These are phyloP conservation scores for Podospora appendiculata DNA, from an alignment of 495 filamentous ascomycete species.

Conservation along the genomic window DNA sequence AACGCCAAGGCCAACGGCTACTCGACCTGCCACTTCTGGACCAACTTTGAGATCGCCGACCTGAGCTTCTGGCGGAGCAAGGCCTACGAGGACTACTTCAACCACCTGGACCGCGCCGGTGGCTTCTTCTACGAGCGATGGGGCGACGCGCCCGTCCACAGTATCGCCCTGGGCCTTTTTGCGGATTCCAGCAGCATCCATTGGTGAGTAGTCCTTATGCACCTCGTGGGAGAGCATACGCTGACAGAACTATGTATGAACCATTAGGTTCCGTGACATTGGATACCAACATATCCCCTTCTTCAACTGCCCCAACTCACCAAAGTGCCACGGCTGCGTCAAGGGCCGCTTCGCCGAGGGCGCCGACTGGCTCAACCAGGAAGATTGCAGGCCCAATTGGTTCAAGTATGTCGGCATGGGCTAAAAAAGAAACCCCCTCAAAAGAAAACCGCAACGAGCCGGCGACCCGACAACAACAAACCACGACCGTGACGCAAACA, in stretches of 20 bases:
- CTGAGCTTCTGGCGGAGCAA: conserved; percentile 91
- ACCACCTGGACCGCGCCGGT: conserved; percentile 86
- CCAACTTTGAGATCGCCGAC: conserved; percentile 96
- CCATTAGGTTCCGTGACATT: conserved; percentile 97
- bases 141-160: conserved; percentile 98
- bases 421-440: conserved; percentile 24
- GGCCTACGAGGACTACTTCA: conserved; percentile 90
- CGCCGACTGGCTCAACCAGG: conserved; percentile 70
- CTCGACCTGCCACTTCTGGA: conserved; percentile 99
- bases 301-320: conserved; percentile 95
- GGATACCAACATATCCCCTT: conserved; percentile 98
- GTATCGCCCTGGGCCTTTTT: conserved; percentile 88
- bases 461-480: too few relatives aligned
- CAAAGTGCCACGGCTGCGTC: conserved; percentile 85
- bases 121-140: conserved; percentile 99
- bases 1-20: conserved; percentile 77
- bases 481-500: too few relatives aligned
- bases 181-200: conserved; percentile 87
- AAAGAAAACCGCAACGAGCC: not conserved
- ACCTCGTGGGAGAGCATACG: not conserved
- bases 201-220: conserved; percentile 56
- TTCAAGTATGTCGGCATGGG: conserved; percentile 89
- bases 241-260: too few relatives aligned
- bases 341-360: conserved; percentile 84
- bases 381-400: conserved; percentile 95